Conservation (phyloP, 164 flowering plant genomes). For the Taxillus chinensis region DNA sequence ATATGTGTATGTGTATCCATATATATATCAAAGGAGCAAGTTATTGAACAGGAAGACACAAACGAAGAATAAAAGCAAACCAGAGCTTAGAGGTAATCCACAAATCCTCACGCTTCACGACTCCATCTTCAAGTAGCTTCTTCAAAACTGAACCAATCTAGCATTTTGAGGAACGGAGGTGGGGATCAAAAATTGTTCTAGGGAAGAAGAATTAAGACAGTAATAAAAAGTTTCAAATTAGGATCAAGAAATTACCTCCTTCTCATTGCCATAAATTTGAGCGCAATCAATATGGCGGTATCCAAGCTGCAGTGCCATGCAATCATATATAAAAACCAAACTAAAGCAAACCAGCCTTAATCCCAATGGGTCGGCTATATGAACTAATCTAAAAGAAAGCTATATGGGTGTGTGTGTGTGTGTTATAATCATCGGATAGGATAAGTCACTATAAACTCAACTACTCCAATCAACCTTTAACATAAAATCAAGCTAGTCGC, state of each 20-base stretch:
- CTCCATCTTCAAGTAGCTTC: slow-evolving; percentile 71
- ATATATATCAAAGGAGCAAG: no score
- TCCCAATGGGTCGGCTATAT: background rate
- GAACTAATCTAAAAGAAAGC: background rate
- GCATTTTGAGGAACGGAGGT: background rate
- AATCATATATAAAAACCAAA: background rate
- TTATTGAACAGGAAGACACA: background rate
- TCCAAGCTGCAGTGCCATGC: slow-evolving; percentile 31
- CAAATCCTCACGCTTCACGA: slow-evolving; percentile 75
- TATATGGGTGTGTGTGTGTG: no score
- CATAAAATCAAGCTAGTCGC: no score
- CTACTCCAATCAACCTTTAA: no score
- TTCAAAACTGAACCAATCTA: slow-evolving; percentile 67
- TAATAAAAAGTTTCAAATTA: no score
- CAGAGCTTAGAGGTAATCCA: slow-evolving; percentile 86
- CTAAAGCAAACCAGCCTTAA: no score
- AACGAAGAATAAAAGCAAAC: slow-evolving; percentile 21
- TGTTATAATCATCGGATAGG: no score
- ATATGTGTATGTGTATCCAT: background rate
- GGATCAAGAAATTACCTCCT: slow-evolving; percentile 30
- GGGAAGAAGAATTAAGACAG: no score
- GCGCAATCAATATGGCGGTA: slow-evolving; percentile 72
- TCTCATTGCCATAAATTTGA: slow-evolving; percentile 41
- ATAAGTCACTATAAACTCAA: no score
- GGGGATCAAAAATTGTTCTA: background rate